Conservation (phyloP, 78 protist genomes). For the Dictyostelium firmibasis region DNA sequence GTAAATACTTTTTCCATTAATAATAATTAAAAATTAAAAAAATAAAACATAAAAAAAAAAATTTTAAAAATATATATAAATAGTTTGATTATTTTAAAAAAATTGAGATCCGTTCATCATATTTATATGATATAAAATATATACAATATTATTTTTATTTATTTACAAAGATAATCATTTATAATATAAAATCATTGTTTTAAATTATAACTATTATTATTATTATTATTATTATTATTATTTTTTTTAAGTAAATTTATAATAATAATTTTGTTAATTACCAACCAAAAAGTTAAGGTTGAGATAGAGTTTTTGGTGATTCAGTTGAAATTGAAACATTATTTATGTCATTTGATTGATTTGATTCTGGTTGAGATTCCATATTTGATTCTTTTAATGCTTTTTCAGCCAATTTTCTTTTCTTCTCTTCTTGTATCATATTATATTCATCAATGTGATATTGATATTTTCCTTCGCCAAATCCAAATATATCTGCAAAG, state of each 20-base stretch:
- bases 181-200: no score
- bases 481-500: slow-evolving; percentile 46
- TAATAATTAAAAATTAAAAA: neutral
- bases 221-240: no score
- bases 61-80: no score
- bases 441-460: slow-evolving; percentile 48
- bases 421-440: slow-evolving; percentile 35
- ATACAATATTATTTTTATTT: no score
- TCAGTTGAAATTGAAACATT: neutral
- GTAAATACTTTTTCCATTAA: slow-evolving; percentile 87
- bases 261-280: neutral
- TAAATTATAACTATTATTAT: no score
- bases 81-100: no score
- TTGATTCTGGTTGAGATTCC: neutral
- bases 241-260: neutral
- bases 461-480: slow-evolving; percentile 60
- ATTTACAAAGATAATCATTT: no score
- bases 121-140: no score
- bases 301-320: neutral
- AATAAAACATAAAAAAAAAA: neutral
- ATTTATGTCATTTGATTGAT: neutral
- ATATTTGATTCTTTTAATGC: neutral
- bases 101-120: no score
- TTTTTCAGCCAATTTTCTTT: neutral
- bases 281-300: no score